phyloP scores from a whole-genome alignment of 2,329 filamentous ascomycete species.

The Thelonectria rubi region DNA sequence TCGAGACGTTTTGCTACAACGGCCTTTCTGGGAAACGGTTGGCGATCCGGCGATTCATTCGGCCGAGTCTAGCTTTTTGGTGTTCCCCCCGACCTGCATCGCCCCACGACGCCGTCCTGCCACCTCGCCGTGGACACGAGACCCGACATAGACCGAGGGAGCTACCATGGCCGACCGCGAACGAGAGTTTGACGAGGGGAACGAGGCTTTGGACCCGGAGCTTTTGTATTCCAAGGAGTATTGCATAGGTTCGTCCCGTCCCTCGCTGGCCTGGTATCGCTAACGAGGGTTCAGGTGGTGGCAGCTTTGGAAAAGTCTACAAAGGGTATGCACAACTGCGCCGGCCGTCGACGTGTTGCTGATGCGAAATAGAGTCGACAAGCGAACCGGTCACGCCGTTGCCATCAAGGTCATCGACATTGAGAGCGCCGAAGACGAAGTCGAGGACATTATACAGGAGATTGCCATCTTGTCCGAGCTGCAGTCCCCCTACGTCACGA shows the following conservation, averaged over 20 bases:
- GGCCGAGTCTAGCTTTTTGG: not conserved
- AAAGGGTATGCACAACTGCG: slow-evolving; percentile 76
- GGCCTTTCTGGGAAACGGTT: not conserved
- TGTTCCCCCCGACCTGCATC: not conserved
- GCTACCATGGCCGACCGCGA: slow-evolving; percentile 58
- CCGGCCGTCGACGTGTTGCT: slow-evolving; percentile 7
- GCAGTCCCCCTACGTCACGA: slow-evolving; percentile 94
- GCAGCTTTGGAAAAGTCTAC: slow-evolving; percentile 98
- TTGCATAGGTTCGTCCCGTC: slow-evolving; percentile 73
- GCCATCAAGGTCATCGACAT: slow-evolving; percentile 99
- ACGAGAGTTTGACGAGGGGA: slow-evolving; percentile 56
- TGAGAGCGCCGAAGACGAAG: slow-evolving; percentile 98
- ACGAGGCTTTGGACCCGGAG: slow-evolving; percentile 79
- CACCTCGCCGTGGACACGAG: slow-evolving; percentile 1
- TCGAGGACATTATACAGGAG: slow-evolving; percentile 99
- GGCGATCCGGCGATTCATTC: not conserved
- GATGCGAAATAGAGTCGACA: slow-evolving; percentile 77
- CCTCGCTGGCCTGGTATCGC: slow-evolving; percentile 2
- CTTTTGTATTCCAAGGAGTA: slow-evolving; percentile 92
- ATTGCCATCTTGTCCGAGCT: slow-evolving; percentile 97
- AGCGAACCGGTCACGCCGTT: slow-evolving; percentile 89
- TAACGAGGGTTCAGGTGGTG: slow-evolving; percentile 71
- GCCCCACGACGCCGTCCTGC: not conserved
- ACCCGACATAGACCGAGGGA: not conserved
- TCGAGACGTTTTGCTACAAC: not conserved